Conservation (phyloP, 805 yeast genomes). For the Myxozyma kluyveri region DNA sequence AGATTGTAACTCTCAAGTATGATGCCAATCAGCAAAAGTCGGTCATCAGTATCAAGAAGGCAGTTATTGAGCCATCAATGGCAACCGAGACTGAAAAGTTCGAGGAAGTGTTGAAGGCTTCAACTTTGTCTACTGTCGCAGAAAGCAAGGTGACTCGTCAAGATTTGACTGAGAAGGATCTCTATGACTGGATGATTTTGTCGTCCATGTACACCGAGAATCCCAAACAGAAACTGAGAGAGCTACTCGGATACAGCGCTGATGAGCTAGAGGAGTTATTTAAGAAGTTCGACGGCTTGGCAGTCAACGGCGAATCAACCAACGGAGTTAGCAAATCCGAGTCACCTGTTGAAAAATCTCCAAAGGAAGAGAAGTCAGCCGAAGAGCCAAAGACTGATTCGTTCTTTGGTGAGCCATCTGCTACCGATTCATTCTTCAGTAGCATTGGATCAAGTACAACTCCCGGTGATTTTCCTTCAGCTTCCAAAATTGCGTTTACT, state of each 20-base stretch:
- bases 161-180: conserved; percentile 25
- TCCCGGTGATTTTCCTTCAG: conserved; percentile 15
- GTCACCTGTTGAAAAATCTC: conserved; percentile 26
- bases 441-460: conserved; percentile 33
- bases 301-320: conserved; percentile 26
- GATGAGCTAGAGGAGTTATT: conserved; percentile 19
- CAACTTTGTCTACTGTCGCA: conserved; percentile 55
- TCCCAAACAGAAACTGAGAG: conserved; percentile 30
- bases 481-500: conserved; percentile 36
- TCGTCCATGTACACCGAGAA: conserved; percentile 39
- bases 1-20: conserved; percentile 46
- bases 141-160: conserved; percentile 51
- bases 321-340: conserved; percentile 29
- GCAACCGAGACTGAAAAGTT: conserved; percentile 41
- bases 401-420: conserved; percentile 15
- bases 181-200: conserved; percentile 41
- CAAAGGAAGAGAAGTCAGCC: conserved; percentile 9
- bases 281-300: conserved; percentile 16
- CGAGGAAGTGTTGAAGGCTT: conserved; percentile 54
- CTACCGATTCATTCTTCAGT: conserved; percentile 33
- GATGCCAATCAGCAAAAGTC: conserved; percentile 17
- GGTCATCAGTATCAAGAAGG: conserved; percentile 44
- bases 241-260: conserved; percentile 27
- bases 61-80: conserved; percentile 38
- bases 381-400: conserved; percentile 31